Conservation (phyloP, 192 early-diverging fungal species). For the Coemansia sp. region DNA sequence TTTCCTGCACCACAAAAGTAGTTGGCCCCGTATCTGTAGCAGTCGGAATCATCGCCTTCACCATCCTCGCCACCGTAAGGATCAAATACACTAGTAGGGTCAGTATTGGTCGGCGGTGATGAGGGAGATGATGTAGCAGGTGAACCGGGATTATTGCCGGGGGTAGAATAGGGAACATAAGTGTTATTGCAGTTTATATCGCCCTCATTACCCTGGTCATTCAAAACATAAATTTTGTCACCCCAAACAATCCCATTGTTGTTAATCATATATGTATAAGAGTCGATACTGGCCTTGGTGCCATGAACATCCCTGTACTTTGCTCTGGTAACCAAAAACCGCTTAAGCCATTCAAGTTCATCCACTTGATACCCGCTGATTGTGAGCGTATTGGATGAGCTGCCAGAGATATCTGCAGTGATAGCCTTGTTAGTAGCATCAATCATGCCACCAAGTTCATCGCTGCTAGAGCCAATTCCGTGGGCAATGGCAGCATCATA, state of each 20-base stretch:
- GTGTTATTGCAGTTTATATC: constrained; percentile 13
- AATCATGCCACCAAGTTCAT: constrained; percentile 25
- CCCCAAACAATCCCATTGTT: constrained; percentile 1
- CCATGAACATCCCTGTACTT: constrained; percentile 1
- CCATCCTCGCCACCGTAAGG: neutral
- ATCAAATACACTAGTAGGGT: neutral
- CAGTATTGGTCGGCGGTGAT: neutral
- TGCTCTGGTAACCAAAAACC: constrained; percentile 26
- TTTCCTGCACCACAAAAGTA: neutral
- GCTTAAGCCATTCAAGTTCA: constrained; percentile 40
- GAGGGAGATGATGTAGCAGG: neutral
- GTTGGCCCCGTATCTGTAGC: neutral
- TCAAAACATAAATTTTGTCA: constrained; percentile 8
- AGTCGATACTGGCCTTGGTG: constrained; percentile 10
- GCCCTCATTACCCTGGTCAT: constrained; percentile 2
- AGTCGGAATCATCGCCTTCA: neutral
- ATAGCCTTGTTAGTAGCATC: constrained; percentile 15
- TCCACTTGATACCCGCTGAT: constrained; percentile 24
- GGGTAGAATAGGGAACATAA: neutral
- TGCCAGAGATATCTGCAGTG: constrained; percentile 11
- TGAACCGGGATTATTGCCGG: neutral
- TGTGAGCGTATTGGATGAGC: constrained; percentile 16
- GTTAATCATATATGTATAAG: constrained; percentile 18
- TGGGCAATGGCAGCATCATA: constrained; percentile 56
- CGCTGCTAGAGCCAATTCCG: constrained; percentile 22